phyloP scores from a whole-genome alignment of 2,329 filamentous ascomycete species.

The Cladosporium sp. region DNA sequence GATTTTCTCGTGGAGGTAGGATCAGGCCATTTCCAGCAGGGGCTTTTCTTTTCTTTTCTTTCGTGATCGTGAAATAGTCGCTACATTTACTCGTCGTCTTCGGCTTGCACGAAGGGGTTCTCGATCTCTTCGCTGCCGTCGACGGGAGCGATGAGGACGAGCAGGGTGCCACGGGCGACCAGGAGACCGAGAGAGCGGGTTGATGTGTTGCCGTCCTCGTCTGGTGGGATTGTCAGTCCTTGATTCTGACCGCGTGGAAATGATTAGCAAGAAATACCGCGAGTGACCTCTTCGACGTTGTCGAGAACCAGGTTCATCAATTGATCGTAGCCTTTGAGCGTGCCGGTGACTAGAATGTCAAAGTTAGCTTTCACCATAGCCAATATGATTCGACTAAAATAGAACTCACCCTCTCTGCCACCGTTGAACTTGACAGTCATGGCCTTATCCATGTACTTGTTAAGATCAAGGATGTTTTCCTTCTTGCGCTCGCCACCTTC shows the following conservation, averaged over 20 bases:
- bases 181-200: constrained; percentile 78
- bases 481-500: constrained; percentile 67
- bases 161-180: constrained; percentile 84
- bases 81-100: constrained; percentile 46
- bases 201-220: constrained; percentile 87
- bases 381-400: background rate
- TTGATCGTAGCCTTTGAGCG: constrained; percentile 91
- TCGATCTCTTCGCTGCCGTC: constrained; percentile 94
- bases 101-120: constrained; percentile 80
- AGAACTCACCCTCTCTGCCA: constrained; percentile 69
- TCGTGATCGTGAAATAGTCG: background rate
- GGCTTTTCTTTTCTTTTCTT: background rate
- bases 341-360: constrained; percentile 66
- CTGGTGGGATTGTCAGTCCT: constrained; percentile 43
- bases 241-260: background rate
- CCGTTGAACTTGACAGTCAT: constrained; percentile 96
- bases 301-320: constrained; percentile 97
- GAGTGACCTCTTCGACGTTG: constrained; percentile 83
- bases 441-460: constrained; percentile 95
- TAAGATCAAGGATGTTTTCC: constrained; percentile 94
- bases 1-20: background rate
- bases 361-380: background rate
- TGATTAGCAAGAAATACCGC: constrained; percentile 55
- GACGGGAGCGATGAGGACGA: constrained; percentile 87
- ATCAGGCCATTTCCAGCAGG: background rate